phyloP scores from a whole-genome alignment of 73 alveolate species.

The Blepharisma japonicum region DNA sequence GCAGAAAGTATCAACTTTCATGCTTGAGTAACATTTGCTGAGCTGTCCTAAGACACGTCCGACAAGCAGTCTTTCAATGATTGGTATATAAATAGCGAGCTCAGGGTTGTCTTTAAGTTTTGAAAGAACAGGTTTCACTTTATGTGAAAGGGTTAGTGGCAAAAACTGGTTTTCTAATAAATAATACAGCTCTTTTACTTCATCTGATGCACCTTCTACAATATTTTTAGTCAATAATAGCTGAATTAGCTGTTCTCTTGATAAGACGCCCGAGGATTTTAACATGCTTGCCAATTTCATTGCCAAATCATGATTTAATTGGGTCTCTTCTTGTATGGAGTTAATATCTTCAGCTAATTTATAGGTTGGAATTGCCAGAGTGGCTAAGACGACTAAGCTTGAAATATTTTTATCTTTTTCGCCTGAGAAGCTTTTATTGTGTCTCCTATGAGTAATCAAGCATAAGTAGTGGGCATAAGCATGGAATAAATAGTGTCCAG shows the following conservation, averaged over 20 bases:
- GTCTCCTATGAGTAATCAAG: not conserved
- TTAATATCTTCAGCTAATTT: conserved; percentile 1
- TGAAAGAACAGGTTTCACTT: not conserved
- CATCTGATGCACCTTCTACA: not conserved
- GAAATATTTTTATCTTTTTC: not conserved
- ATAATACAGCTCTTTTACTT: not conserved
- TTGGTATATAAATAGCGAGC: not conserved
- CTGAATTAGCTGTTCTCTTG: conserved; percentile 25
- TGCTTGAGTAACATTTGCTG: not conserved
- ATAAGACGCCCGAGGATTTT: not conserved
- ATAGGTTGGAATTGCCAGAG: conserved; percentile 19
- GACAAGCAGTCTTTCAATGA: conserved; percentile 14
- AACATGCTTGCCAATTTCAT: not conserved
- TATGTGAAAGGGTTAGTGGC: not conserved
- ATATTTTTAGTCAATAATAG: not conserved
- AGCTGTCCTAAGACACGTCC: conserved; percentile 22
- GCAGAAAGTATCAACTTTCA: not conserved
- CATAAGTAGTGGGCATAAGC: conserved; percentile 4
- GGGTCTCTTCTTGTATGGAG: not conserved
- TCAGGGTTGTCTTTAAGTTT: not conserved
- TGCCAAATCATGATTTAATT: not conserved
- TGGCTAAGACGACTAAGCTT: not conserved
- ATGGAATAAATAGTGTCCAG: conserved; percentile 25
- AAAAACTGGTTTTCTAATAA: conserved; percentile 14
- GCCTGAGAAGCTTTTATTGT: not conserved